Conservation (phyloP, 169 alveolate genomes). For the Theileria equi region DNA sequence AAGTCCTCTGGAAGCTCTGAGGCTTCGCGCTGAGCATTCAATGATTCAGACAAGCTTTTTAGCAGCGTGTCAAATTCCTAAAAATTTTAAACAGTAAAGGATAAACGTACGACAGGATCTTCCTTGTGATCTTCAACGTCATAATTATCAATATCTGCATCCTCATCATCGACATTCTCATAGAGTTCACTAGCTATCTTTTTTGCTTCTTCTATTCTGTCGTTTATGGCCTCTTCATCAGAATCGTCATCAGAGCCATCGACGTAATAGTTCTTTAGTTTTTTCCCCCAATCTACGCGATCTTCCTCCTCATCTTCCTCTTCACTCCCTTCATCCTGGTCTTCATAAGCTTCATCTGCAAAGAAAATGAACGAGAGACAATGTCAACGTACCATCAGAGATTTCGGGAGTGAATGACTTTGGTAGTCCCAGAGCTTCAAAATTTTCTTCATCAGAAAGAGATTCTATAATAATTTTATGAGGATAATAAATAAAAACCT, state of each 20-base stretch:
- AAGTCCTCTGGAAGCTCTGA: conserved; percentile 42
- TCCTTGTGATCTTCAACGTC: conserved; percentile 38
- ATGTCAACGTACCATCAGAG: conserved; percentile 9
- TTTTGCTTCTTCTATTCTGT: conserved; percentile 57
- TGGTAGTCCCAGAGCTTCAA: conserved; percentile 51
- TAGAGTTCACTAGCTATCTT: conserved; percentile 46
- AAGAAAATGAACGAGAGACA: conserved; percentile 1
- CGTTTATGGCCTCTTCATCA: conserved; percentile 59
- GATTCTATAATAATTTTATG: neutral
- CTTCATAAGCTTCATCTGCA: conserved; percentile 24
- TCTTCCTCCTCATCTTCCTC: conserved; percentile 21
- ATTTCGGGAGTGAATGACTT: conserved; percentile 20
- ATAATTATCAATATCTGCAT: conserved; percentile 48
- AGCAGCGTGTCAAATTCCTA: conserved; percentile 33
- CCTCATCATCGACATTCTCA: conserved; percentile 62
- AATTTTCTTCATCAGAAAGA: conserved; percentile 23
- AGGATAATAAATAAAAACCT: neutral
- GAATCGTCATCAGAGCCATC: conserved; percentile 56
- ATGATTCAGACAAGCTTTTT: conserved; percentile 38
- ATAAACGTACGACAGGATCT: neutral
- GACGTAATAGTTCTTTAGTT: conserved; percentile 57
- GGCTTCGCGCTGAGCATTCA: conserved; percentile 11
- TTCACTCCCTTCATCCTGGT: conserved; percentile 46
- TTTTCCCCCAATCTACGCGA: conserved; percentile 68
- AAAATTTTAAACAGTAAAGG: neutral